Base-by-base conservation (phyloP, 2,329 filamentous ascomycete species). In the Pseudogymnoascus sp. region DNA sequence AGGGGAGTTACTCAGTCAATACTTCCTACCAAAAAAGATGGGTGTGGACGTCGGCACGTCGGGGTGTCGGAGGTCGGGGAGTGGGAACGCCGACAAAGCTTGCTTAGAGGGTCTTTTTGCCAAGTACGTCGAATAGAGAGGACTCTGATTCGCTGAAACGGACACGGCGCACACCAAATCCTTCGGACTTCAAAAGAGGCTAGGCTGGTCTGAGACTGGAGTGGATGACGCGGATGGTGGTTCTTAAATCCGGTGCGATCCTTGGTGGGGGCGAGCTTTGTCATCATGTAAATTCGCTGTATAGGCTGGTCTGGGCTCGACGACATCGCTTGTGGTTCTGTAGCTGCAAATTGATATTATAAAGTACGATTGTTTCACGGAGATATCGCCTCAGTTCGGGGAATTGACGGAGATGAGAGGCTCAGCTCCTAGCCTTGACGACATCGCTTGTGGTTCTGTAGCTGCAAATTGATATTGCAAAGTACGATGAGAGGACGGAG, bases 31-130 rank as follows among this genome's bases (percentile, higher is more conserved):
- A 11, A 12, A 33, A 56, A 33, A 31, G n/a, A 22, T 12, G 16
- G 16, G 28, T 33, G 50, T 56, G 50, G 28, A 56, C 11, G 50
- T 56, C 50, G 28, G 28, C 2, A 53, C 11, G 46, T 53, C 46
- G 41, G 41, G 19, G 6, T 8, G 43, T 50, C 43, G 50, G 50
- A 16, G 28, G 50, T 56, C 50, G 50, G 50, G n/a, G 28, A 56
- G 26, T 33, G 50, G 50, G 16, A 56, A 56, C 16, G 50, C 50
- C 50, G 50, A 56, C 50, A 56, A 56, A 56, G 50, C 50, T 56
- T 56, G 50, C 28, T 56, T 33, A 10, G 50, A 33, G n/a, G 50
- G 50, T 56, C 50, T 56, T 56, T 19, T 12, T 56, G 26, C 26
- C 43, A 50, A 56, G 28, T 12, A 2, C 11, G 50, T 33, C 50